Conservation (phyloP, 805 yeast genomes). For the Kazachstania martiniae region DNA sequence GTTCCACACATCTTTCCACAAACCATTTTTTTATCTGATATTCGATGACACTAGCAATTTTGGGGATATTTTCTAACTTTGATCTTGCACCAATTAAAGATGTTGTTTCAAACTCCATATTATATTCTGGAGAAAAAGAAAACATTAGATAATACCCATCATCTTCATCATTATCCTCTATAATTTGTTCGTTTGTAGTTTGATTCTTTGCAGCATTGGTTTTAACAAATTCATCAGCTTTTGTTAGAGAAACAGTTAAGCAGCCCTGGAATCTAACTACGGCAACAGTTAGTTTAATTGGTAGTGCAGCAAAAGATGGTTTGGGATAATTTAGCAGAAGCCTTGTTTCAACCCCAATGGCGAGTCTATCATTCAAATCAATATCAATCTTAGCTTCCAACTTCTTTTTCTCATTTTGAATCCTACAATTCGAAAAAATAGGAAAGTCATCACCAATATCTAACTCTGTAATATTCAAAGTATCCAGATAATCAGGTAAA, state of each 20-base stretch:
- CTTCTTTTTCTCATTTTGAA: conserved; percentile 40
- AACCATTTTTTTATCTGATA: conserved; percentile 79
- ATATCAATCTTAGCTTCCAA: conserved; percentile 86
- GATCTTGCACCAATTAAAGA: conserved; percentile 90
- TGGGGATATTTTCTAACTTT: conserved; percentile 86
- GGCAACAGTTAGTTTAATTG: conserved; percentile 75
- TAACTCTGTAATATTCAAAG: conserved; percentile 67
- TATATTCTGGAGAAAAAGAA: conserved; percentile 84
- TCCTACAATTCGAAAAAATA: conserved; percentile 85
- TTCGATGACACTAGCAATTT: conserved; percentile 76
- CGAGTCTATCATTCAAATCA: conserved; percentile 75
- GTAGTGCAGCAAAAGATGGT: conserved; percentile 76
- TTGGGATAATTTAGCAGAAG: conserved; percentile 72
- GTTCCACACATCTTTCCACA: conserved; percentile 86
- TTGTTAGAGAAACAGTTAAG: conserved; percentile 60
- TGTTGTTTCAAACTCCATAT: conserved; percentile 78
- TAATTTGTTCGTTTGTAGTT: neutral
- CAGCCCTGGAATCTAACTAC: conserved; percentile 88
- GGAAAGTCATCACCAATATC: conserved; percentile 95
- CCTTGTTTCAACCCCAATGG: conserved; percentile 76
- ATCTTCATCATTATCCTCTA: conserved; percentile 7
- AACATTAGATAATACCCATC: conserved; percentile 69
- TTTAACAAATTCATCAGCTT: conserved; percentile 25
- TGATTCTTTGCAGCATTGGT: conserved; percentile 7
- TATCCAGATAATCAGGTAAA: conserved; percentile 72